A percentile compares a stretch with the other conserved stretches of the same genome.
These are phyloP conservation scores for Fomitopsis pulvina DNA, from an alignment of 768 basidiomycete species.

Conservation along the genomic window DNA sequence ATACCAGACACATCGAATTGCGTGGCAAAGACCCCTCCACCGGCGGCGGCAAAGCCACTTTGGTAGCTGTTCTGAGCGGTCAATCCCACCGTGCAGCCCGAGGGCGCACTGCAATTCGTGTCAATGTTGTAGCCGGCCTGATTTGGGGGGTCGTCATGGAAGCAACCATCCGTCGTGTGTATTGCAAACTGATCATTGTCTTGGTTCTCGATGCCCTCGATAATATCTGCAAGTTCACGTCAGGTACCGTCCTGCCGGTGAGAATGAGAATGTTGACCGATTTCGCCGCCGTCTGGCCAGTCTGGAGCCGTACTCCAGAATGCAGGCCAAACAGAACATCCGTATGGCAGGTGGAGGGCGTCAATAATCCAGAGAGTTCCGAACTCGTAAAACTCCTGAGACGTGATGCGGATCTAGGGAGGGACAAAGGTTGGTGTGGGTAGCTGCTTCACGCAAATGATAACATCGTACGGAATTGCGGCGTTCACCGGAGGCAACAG, in stretches of 20 bases:
- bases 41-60: conserved; percentile 35
- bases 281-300: conserved; percentile 39
- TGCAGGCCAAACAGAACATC: conserved; percentile 49
- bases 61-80: conserved; percentile 34
- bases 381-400: conserved; percentile 33
- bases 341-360: conserved; percentile 44
- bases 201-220: conserved; percentile 53
- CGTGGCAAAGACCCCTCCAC: conserved; percentile 64
- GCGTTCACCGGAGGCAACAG: conserved; percentile 42
- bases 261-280: conserved; percentile 12
- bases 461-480: conserved; percentile 53
- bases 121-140: conserved; percentile 28
- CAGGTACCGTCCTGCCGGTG: background rate
- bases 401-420: conserved; percentile 38
- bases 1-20: conserved; percentile 58
- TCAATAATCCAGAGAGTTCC: conserved; percentile 45
- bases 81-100: conserved; percentile 31
- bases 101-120: conserved; percentile 26
- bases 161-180: conserved; percentile 39
- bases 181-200: conserved; percentile 49
- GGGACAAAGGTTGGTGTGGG: no score
- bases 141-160: conserved; percentile 21
- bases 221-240: conserved; percentile 39
- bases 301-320: conserved; percentile 27
- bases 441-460: no score